Evolutionary conservation across 2,329 filamentous ascomycete species (phyloP), one percentile per base, ranked within the genome.

Genomic region (Teratosphaeria viscida): DNA sequence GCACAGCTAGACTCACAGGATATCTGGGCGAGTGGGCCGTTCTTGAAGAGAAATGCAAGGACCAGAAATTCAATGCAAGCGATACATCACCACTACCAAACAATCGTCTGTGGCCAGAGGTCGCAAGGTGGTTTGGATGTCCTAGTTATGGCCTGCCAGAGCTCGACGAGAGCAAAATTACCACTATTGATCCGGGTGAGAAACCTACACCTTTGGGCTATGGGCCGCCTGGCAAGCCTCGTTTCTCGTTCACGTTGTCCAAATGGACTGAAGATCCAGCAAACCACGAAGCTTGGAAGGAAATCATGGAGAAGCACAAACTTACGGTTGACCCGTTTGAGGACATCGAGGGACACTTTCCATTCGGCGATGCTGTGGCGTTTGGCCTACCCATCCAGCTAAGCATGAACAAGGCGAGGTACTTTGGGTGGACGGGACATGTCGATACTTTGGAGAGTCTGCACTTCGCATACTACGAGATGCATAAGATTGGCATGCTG

Each of bases 11-110:
- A 66, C 65, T 82, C 63, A 82, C 79, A 47, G 77, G 73, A 0
- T 79, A 79, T 60, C 72, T 82, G 29, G 72, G 71, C 16, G 79
- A 81, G 66, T 83, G 79, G 79, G 76, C 75, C 0, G 77, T 77
- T 0, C 65, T 82, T 23, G 75, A 71, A 1, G 71, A 73, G 0
- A 67, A 67, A 4, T 73, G 76, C 8, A 68, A 65, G 57, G 74
- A 80, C 60, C 67, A 82, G 64, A 68, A 67, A 52, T 67, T 67
- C 69, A 82, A 82, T 60, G 75, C 76, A 0, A 68, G 68, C 35
- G 79, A 83, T 56, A 76, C 74, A 5, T 73, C 70, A 14, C 69
- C 72, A 0, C 76, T 81, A 23, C 77, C 75, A 1, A 81, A 77
- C 75, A 77, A 77, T 1, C 72, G 74, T 27, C 75, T 81, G 59